Percentiles rank a stretch among this genome's conserved stretches.
Evolutionary conservation across 2,329 filamentous ascomycete species (phyloP).

Genomic region (Claviceps sp.): DNA sequence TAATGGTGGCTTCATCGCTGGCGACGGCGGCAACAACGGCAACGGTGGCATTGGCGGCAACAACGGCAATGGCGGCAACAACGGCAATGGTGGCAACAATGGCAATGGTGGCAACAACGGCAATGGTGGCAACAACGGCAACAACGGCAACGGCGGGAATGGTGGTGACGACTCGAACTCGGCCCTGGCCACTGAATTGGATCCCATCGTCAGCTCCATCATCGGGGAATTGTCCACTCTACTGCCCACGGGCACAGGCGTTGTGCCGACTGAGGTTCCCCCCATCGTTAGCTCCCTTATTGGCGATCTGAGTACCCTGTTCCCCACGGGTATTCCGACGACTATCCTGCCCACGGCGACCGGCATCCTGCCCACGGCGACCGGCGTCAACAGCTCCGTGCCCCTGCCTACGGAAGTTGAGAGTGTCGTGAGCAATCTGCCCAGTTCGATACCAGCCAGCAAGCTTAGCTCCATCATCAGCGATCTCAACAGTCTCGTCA

Average conservation of each 20-base stretch:
- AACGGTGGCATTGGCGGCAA: background rate
- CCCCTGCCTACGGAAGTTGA: background rate
- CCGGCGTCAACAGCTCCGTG: background rate
- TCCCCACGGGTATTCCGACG: background rate
- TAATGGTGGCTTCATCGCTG: background rate
- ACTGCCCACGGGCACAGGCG: background rate
- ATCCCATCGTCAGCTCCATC: background rate
- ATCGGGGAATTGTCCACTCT: no score
- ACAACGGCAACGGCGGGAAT: background rate
- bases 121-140: background rate
- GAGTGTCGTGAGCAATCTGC: no score
- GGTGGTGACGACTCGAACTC: background rate
- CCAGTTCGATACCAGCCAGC: no score
- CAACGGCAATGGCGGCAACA: background rate
- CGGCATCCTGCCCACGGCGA: background rate
- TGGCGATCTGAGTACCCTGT: background rate
- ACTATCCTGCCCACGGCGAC: background rate
- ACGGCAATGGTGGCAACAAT: background rate
- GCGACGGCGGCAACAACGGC: background rate
- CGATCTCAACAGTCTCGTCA: no score
- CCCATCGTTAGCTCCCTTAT: background rate
- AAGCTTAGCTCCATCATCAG: no score
- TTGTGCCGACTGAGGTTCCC: background rate
- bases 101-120: background rate
- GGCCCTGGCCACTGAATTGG: no score